Evolutionary conservation across 495 filamentous ascomycete species (phyloP).

Genomic region (Astrocystis sublimbata): DNA sequence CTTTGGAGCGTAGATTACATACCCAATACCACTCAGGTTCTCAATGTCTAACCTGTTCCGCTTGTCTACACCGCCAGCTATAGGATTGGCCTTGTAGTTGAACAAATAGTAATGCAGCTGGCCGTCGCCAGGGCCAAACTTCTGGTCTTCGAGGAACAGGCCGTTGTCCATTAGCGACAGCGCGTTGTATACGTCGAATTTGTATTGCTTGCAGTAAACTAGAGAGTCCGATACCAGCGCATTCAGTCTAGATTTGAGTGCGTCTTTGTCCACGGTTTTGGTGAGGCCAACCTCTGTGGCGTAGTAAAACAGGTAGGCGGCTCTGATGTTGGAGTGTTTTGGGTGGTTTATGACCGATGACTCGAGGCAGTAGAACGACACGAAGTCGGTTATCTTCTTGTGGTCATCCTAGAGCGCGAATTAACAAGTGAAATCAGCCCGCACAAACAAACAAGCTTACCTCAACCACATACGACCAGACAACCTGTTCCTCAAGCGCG

Average conservation of each 20-base stretch:
- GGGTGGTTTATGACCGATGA: constrained; percentile 80
- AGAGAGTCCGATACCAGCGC: constrained; percentile 79
- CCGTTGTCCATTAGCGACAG: constrained; percentile 91
- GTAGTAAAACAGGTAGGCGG: constrained; percentile 96
- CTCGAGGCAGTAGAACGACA: constrained; percentile 95
- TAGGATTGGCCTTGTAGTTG: constrained; percentile 84
- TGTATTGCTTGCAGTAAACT: constrained; percentile 79
- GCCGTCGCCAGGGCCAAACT: constrained; percentile 91
- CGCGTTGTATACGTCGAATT: constrained; percentile 96
- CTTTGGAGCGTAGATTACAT: constrained; percentile 71
- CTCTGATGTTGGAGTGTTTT: constrained; percentile 75
- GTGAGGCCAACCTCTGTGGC: constrained; percentile 79
- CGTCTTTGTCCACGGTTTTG: constrained; percentile 50
- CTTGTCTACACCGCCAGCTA: constrained; percentile 80
- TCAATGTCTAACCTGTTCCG: constrained; percentile 72
- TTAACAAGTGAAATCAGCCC: constrained; percentile 5
- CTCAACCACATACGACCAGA: constrained; percentile 93
- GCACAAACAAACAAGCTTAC: constrained; percentile 33
- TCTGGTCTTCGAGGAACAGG: constrained; percentile 87
- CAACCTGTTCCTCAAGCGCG: constrained; percentile 68
- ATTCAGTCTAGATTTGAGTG: constrained; percentile 72
- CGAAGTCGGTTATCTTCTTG: constrained; percentile 89
- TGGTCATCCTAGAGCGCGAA: constrained; percentile 34
- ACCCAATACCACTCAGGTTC: constrained; percentile 80
- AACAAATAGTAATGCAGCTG: constrained; percentile 95